Base-by-base conservation (phyloP, 305 asterid genomes). In the Plantago coronopus region DNA sequence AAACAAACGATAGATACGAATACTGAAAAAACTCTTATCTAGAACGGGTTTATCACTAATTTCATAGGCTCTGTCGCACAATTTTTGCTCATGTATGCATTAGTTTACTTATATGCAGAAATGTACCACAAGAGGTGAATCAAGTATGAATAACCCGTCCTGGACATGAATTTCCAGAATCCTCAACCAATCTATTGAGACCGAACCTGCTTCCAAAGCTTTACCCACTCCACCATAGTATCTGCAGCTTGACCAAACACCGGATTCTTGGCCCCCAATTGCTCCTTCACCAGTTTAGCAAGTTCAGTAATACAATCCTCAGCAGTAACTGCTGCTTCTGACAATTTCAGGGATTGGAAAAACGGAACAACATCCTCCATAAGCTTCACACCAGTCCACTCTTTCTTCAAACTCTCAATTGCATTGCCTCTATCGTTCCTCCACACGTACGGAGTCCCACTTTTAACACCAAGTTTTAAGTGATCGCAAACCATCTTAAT, bases 331-430 rank as follows among this genome's bases (percentile, higher is more conserved):
- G 89, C 82, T 2, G 70, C 63, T 54, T 70, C 73, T 10, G 94
- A 84, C 69, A 91, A 61, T 48, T 67, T 78, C 65, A 91, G 2
- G 0, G 95, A 75, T 54, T 91, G 96, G 31, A 91, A 91, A 75
- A 91, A 91, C 0, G 96, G 98, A 17, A 91, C 81, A 1, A 86
- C 85, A 16, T 84, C 88, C 72, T 91, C 98, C 98, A 88, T 86
- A 46, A 84, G 81, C 85, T 83, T 82, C 17, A 91, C 98, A n/a
- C 95, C 98, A 64, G 85, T 91, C 96, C 98, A 88, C 67, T 91
- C 98, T 66, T 91, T 91, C 83, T 84, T 88, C 84, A 91, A 77
- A 45, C 98, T 88, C 75, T 82, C 93, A 1, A 88, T 51, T 0
- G 90, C 88, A 45, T 66, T 55, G 1, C 96, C 96, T 62, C 95